Conservation (phyloP, 331 rosid species). For the Quercus lobata region DNA sequence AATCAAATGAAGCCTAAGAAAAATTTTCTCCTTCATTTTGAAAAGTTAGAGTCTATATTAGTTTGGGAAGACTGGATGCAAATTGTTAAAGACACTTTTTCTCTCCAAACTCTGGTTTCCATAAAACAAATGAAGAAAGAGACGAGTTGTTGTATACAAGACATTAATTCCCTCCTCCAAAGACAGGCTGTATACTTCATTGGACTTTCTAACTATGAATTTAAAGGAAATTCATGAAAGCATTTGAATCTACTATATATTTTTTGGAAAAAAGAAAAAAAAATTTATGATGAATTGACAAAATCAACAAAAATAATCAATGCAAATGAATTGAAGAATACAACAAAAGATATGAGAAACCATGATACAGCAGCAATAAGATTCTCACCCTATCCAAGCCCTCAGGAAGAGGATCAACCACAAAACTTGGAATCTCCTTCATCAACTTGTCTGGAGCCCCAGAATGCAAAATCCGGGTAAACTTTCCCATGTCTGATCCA, state of each 20-base stretch:
- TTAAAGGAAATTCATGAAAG: background rate
- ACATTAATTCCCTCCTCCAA: background rate
- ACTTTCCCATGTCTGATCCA: conserved; percentile 82
- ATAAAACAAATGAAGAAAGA: background rate
- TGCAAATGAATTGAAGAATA: background rate
- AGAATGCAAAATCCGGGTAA: conserved; percentile 74
- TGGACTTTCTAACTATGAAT: background rate
- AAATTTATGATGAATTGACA: background rate
- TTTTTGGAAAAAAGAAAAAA: background rate
- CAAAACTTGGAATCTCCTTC: conserved; percentile 75
- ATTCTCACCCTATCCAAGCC: conserved; percentile 75
- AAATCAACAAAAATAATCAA: background rate
- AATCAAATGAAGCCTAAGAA: background rate
- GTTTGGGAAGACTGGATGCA: background rate
- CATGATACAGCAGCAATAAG: background rate
- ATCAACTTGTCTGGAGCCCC: conserved; percentile 63
- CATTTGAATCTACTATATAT: background rate
- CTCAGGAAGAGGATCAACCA: conserved; percentile 86
- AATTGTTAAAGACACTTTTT: background rate
- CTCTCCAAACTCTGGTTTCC: background rate
- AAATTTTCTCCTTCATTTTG: too few species aligned
- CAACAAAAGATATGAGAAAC: background rate
- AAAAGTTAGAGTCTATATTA: too few species aligned
- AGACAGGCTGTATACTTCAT: background rate
- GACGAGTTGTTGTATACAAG: background rate